These are phyloP conservation scores for Letharia lupina DNA, from an alignment of 495 filamentous ascomycete species.

Conservation along the genomic window DNA sequence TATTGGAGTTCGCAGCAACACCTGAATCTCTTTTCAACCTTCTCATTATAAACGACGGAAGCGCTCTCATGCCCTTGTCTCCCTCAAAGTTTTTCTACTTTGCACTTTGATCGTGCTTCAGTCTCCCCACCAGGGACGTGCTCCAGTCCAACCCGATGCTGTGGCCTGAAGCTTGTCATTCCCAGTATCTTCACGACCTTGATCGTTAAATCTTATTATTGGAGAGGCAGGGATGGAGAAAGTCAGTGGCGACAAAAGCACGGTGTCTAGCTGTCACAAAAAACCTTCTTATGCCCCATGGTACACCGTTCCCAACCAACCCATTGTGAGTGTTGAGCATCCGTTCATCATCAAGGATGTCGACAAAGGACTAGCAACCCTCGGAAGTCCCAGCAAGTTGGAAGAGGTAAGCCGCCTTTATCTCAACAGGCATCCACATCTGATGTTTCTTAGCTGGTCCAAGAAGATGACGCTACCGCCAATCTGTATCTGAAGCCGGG, in stretches of 20 bases:
- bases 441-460: conserved; percentile 10
- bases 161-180: background rate
- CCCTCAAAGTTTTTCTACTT: background rate
- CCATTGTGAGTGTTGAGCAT: conserved; percentile 75
- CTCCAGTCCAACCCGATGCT: background rate
- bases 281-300: conserved; percentile 35
- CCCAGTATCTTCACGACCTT: background rate
- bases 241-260: background rate
- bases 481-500: conserved; percentile 62
- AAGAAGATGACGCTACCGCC: conserved; percentile 25
- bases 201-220: background rate
- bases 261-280: background rate
- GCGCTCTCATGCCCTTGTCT: background rate
- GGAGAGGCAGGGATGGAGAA: background rate
- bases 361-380: conserved; percentile 69
- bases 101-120: background rate
- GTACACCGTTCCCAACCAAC: conserved; percentile 51
- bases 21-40: background rate
- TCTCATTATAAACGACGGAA: background rate
- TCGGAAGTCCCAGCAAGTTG: conserved; percentile 60
- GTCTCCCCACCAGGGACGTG: background rate
- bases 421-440: background rate
- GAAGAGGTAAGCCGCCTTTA: conserved; percentile 30
- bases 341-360: conserved; percentile 76
- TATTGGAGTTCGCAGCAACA: background rate